A percentile compares a stretch with the other conserved stretches of the same genome.
Conservation (phyloP, 352 stramenopile species). For the Phytopythium litorale region DNA sequence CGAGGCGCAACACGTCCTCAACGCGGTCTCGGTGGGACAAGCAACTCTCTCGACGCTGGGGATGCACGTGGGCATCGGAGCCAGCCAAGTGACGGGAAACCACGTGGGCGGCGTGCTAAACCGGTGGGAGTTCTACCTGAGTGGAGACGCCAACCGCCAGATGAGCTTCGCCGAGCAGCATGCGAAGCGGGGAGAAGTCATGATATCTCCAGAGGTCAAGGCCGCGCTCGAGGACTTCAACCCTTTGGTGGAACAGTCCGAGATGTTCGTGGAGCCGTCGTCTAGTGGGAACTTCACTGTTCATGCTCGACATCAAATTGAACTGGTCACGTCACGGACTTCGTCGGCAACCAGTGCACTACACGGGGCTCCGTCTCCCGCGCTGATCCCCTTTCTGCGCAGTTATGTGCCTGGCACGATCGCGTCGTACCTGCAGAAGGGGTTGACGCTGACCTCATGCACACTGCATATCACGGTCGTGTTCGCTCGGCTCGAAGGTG, state of each 20-base stretch:
- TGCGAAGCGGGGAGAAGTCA: constrained; percentile 66
- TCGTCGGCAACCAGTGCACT: background rate
- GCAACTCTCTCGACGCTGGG: constrained; percentile 32
- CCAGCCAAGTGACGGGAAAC: constrained; percentile 68
- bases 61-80: constrained; percentile 83
- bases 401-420: constrained; percentile 71
- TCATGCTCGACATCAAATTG: constrained; percentile 12
- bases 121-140: constrained; percentile 87
- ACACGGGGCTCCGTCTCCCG: constrained; percentile 10
- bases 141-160: constrained; percentile 75
- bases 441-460: constrained; percentile 55
- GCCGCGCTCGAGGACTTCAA: constrained; percentile 23
- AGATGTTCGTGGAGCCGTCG: constrained; percentile 16
- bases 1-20: constrained; percentile 46
- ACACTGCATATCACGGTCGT: constrained; percentile 66
- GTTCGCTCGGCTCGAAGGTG: constrained; percentile 63
- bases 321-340: constrained; percentile 9
- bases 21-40: constrained; percentile 3
- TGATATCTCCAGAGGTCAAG: constrained; percentile 58
- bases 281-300: constrained; percentile 52
- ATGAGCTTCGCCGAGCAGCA: constrained; percentile 73
- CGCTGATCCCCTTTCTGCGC: constrained; percentile 57
- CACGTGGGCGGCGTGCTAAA: constrained; percentile 81
- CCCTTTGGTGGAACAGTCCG: constrained; percentile 18
- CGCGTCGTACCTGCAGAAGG: constrained; percentile 62